Percentiles rank a stretch among this genome's conserved stretches.
phyloP scores from a whole-genome alignment of 345 rosid genomes.

The Eucalyptus cloeziana region DNA sequence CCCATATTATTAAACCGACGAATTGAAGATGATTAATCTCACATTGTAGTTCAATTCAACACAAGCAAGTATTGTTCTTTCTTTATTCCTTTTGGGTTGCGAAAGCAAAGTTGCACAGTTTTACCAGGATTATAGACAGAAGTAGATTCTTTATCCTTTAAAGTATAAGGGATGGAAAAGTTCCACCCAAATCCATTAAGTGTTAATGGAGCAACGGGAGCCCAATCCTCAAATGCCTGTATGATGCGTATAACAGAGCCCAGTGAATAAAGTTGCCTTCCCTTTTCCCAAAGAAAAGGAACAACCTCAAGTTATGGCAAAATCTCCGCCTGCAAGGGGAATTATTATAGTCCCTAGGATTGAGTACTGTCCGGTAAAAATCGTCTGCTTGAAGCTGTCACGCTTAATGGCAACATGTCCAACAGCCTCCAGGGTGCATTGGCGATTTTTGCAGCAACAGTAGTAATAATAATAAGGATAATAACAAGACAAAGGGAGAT shows the following conservation, averaged over 20 bases:
- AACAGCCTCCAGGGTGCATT: background rate
- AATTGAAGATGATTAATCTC: background rate
- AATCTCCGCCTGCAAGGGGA: background rate
- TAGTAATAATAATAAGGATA: fast-evolving
- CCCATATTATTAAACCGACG: background rate
- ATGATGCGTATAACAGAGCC: background rate
- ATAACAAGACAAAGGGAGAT: background rate
- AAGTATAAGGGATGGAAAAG: background rate
- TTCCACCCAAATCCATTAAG: background rate
- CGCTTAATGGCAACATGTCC: background rate
- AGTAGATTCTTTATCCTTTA: background rate
- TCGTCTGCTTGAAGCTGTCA: background rate
- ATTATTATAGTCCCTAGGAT: background rate
- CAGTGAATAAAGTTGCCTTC: background rate
- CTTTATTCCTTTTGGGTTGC: background rate
- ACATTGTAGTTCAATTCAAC: background rate
- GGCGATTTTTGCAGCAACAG: background rate
- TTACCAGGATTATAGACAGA: background rate
- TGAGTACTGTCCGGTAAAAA: background rate
- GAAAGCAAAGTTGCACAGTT: background rate
- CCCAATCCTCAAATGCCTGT: background rate
- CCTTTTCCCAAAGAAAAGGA: background rate
- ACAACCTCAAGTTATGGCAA: background rate
- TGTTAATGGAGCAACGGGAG: background rate
- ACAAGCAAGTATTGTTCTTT: background rate